Evolutionary conservation across 305 asterid genomes (phyloP).

Genomic region (Fraxinus albicans): DNA sequence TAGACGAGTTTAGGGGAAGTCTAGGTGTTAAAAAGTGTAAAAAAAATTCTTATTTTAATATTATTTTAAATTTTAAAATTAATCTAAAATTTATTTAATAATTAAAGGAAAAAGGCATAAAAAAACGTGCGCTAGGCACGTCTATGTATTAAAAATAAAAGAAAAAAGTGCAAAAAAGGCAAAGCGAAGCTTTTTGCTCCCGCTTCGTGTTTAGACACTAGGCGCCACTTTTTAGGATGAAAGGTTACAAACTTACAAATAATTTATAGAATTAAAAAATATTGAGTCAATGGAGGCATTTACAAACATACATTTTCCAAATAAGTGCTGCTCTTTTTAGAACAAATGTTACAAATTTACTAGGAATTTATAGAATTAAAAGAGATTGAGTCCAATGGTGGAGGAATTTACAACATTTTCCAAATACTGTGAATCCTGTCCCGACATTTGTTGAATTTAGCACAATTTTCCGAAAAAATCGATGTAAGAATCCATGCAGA

Average conservation of each 20-base stretch:
- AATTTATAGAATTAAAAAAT: no score
- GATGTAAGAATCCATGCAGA: not conserved
- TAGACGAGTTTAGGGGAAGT: not conserved
- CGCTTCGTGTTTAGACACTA: no score
- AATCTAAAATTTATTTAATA: no score
- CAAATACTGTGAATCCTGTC: not conserved
- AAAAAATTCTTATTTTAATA: no score
- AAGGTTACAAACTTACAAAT: not conserved
- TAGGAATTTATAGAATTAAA: not conserved
- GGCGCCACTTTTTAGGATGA: not conserved
- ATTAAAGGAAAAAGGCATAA: no score
- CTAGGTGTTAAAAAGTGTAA: not conserved
- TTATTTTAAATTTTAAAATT: no score
- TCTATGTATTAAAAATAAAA: no score
- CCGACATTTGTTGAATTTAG: not conserved
- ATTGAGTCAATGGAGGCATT: no score
- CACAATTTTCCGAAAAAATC: not conserved
- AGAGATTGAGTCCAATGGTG: not conserved
- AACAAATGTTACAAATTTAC: not conserved
- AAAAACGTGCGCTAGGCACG: no score
- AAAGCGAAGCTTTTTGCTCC: not conserved
- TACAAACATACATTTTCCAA: no score
- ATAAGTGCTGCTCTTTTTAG: not conserved
- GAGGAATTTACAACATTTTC: not conserved
- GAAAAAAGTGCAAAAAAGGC: no score